phyloP scores from a whole-genome alignment of 2,329 filamentous ascomycete genomes.

The Mariannaea elegans region DNA sequence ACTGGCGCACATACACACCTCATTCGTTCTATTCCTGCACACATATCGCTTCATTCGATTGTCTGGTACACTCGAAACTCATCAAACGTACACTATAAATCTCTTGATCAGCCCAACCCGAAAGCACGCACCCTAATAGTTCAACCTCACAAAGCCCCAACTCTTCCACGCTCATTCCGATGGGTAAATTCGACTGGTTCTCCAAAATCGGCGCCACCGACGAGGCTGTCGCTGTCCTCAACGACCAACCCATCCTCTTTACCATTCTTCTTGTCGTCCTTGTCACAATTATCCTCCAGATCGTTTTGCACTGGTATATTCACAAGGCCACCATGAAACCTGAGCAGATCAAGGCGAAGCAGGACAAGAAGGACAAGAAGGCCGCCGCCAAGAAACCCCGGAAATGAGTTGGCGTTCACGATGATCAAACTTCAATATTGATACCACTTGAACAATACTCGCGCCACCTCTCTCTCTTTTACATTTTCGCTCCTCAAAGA shows the following conservation, averaged over 20 bases:
- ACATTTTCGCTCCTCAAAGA: not conserved
- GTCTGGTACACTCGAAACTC: constrained; percentile 17
- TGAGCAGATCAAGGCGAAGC: constrained; percentile 66
- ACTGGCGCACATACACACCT: constrained; percentile 36
- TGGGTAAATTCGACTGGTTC: constrained; percentile 67
- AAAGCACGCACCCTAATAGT: not conserved
- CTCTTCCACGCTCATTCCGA: constrained; percentile 27
- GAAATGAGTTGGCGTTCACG: constrained; percentile 12
- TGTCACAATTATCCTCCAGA: constrained; percentile 56
- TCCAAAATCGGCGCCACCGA: constrained; percentile 64
- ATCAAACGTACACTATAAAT: constrained; percentile 3
- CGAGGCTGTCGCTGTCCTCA: constrained; percentile 66
- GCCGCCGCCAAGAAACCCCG: constrained; percentile 40
- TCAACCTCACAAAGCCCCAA: not conserved
- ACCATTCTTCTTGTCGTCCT: constrained; percentile 65
- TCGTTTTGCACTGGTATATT: constrained; percentile 64
- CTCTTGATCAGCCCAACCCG: not conserved
- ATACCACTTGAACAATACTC: not conserved
- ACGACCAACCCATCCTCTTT: constrained; percentile 69
- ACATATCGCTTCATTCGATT: constrained; percentile 4
- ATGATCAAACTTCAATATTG: not conserved
- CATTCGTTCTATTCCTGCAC: constrained; percentile 13
- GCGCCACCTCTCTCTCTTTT: not conserved
- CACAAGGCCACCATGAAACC: constrained; percentile 69
- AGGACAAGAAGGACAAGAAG: constrained; percentile 53